Percentiles rank a stretch among this genome's conserved stretches.
These are phyloP conservation scores for Fagopyrum tataricum DNA, from an alignment of 148 eudicot species.

Conservation along the genomic window DNA sequence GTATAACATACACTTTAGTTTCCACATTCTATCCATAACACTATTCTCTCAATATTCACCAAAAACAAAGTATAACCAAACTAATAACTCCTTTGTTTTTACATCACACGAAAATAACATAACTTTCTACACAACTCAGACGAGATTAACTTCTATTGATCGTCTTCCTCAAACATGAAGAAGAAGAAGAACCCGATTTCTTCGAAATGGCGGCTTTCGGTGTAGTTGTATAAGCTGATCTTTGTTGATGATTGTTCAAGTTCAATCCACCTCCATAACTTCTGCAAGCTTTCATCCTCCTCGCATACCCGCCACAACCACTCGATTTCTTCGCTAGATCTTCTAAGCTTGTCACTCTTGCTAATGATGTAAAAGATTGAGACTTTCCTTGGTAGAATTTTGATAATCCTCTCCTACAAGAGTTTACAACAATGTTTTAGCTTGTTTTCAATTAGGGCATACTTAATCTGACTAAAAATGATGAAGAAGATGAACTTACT, in stretches of 20 bases:
- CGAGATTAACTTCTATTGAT: neutral
- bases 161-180: conserved; percentile 27
- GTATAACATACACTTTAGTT: too few relatives aligned
- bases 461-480: neutral
- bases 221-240: neutral
- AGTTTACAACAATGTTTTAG: neutral
- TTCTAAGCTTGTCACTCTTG: conserved; percentile 66
- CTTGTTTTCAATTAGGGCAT: neutral
- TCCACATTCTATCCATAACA: too few relatives aligned
- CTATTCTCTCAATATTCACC: too few relatives aligned
- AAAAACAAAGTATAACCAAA: too few relatives aligned
- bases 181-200: conserved; percentile 23
- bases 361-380: conserved; percentile 67
- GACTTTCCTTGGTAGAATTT: conserved; percentile 76
- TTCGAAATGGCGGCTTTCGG: conserved; percentile 65
- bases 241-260: conserved; percentile 22
- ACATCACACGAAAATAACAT: neutral
- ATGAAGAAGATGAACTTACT: conserved; percentile 37
- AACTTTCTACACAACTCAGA: neutral
- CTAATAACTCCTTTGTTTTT: neutral
- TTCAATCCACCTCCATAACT: conserved; percentile 59
- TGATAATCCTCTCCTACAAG: conserved; percentile 75
- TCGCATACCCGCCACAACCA: conserved; percentile 25
- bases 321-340: conserved; percentile 62
- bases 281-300: conserved; percentile 44